phyloP scores from a whole-genome alignment of 2,329 filamentous ascomycete species.

The Aspergillus sp. region DNA sequence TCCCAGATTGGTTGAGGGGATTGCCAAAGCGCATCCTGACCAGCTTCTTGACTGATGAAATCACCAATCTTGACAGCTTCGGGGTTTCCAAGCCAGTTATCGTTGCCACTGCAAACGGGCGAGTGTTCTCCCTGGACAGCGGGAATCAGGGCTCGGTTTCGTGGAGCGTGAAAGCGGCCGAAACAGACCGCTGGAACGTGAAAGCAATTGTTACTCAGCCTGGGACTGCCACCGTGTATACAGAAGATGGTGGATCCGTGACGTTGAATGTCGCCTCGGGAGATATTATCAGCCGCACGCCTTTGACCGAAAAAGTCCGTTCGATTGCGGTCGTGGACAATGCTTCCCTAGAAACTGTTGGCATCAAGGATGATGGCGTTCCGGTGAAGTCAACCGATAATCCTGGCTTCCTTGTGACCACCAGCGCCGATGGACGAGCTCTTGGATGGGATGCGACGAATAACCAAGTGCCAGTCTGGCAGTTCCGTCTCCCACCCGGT shows the following conservation, averaged over 20 bases:
- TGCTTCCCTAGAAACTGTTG: conserved; percentile 16
- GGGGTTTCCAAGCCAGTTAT: conserved; percentile 81
- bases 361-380: conserved; percentile 28
- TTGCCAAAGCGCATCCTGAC: conserved; percentile 61
- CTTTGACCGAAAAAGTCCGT: conserved; percentile 17
- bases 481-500: conserved; percentile 56
- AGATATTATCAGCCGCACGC: conserved; percentile 25
- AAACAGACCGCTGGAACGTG: conserved; percentile 56
- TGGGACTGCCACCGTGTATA: conserved; percentile 50
- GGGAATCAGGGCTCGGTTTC: conserved; percentile 63
- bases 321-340: conserved; percentile 24
- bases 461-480: conserved; percentile 52
- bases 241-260: conserved; percentile 53
- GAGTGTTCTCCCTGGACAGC: conserved; percentile 69
- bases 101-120: conserved; percentile 68
- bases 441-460: conserved; percentile 35
- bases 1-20: conserved; percentile 63
- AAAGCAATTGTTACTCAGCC: conserved; percentile 58
- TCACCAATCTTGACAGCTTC: conserved; percentile 52
- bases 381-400: conserved; percentile 22
- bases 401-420: conserved; percentile 32
- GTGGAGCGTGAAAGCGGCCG: conserved; percentile 62
- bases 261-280: conserved; percentile 39
- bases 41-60: conserved; percentile 49
- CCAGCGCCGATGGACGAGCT: conserved; percentile 32